These are phyloP conservation scores for Warburgia ugandensis DNA, from an alignment of 164 flowering plant genomes.

Conservation along the genomic window DNA sequence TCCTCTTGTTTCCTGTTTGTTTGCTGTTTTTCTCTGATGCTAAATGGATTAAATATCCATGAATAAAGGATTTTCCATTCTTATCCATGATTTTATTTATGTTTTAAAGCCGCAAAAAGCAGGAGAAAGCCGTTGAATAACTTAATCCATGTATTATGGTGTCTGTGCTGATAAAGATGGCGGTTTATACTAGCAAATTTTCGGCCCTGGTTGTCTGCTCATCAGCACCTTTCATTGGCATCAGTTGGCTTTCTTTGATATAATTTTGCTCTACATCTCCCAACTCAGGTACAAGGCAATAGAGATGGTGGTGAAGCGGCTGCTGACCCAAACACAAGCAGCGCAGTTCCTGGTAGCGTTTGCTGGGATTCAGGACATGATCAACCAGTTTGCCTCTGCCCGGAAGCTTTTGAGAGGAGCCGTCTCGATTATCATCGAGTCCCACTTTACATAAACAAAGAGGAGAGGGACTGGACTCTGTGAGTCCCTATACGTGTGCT, in stretches of 20 bases:
- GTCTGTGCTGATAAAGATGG: too few species aligned
- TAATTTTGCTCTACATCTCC: not conserved
- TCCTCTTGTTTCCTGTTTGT: not conserved
- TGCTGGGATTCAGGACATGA: constrained; percentile 46
- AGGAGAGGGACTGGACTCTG: too few species aligned
- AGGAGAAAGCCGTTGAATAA: too few species aligned
- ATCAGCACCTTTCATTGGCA: not conserved
- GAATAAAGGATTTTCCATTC: not conserved
- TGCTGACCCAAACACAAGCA: constrained; percentile 49
- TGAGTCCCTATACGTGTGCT: too few species aligned
- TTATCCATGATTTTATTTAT: not conserved
- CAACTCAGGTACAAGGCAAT: constrained; percentile 50
- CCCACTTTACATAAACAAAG: too few species aligned
- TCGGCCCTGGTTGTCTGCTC: too few species aligned
- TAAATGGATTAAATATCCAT: not conserved
- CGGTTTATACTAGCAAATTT: too few species aligned
- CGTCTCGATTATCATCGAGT: too few species aligned
- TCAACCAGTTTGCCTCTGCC: too few species aligned
- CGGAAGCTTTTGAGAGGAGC: too few species aligned
- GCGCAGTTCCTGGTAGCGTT: constrained; percentile 68
- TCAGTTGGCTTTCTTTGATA: not conserved
- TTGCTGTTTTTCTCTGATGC: not conserved
- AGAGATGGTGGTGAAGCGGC: constrained; percentile 56
- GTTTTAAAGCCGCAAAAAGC: too few species aligned
- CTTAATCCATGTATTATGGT: too few species aligned